Conservation (phyloP, 441 rosid genomes). For the Biscutella auriculata region DNA sequence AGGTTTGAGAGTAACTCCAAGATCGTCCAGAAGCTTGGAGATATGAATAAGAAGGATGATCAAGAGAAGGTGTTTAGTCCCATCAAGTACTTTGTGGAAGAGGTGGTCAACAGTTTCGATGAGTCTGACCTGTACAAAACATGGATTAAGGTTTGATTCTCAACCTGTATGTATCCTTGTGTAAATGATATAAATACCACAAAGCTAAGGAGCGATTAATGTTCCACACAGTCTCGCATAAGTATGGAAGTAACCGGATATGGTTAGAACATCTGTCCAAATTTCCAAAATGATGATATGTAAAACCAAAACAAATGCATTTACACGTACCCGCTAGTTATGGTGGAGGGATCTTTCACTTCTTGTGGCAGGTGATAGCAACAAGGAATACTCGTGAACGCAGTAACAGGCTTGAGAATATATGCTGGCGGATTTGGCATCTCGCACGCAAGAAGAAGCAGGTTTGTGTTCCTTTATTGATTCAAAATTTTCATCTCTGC, state of each 20-base stretch:
- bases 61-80: conserved; percentile 84
- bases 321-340: conserved; percentile 7
- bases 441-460: conserved; percentile 91
- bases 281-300: background rate
- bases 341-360: conserved; percentile 11
- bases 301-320: background rate
- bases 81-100: conserved; percentile 86
- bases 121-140: conserved; percentile 86
- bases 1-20: conserved; percentile 40
- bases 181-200: background rate
- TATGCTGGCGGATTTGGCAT: conserved; percentile 96
- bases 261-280: background rate
- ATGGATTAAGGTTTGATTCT: conserved; percentile 65
- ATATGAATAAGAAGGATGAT: conserved; percentile 29
- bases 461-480: conserved; percentile 25
- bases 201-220: background rate
- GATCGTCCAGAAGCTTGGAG: conserved; percentile 34
- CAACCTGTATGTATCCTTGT: background rate
- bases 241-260: background rate
- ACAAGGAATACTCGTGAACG: conserved; percentile 89
- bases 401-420: conserved; percentile 78
- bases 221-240: background rate
- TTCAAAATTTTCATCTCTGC: background rate
- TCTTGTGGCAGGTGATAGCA: conserved; percentile 41
- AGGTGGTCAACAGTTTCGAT: conserved; percentile 84